Base-by-base conservation (phyloP, 768 basidiomycete genomes). In the Mycena belliarum region DNA sequence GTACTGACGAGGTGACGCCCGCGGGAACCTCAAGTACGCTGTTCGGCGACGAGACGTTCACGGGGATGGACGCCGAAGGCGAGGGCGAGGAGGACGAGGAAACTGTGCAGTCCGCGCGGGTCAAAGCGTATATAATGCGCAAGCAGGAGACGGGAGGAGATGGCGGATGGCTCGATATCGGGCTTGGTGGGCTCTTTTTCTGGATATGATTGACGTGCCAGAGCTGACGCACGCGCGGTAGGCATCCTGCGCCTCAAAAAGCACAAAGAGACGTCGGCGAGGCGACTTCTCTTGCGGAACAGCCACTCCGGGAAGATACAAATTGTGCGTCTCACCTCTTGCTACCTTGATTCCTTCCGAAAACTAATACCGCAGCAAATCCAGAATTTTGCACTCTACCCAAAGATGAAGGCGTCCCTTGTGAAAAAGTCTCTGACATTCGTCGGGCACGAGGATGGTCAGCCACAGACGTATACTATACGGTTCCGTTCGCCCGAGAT, bases 61-160 rank as follows among this genome's bases (percentile, higher is more conserved):
- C 72, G 66, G 57, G 68, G 65, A 46, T 59, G 57, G 68, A 61
- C 51, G 70, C 71, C 9, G 71, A 72, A 57, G 90, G 91, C 12
- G 86, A 86, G 65, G 91, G 91, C 26, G 91, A 93, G 72, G 88
- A 93, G 68, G 79, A 87, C 38, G 91, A 93, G 66, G 84, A 84
- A 57, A 91, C 88, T 4, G 72, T 73, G 26, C 78, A 88, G 68
- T 71, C 75, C 43, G 75, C 83, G 46, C 83, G 77, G 68, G 72
- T 82, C 46, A 91, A 88, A 69, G 84, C 85, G 24, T 90, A 76
- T 67, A 82, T 79, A 66, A 65, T 91, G 67, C 73, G 72, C 58
- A 85, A 82, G 70, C 70, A 74, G 16, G 73, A 76, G 14, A 81
- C 81, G 79, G 68, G 66, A 24, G 71, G 58, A 68, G 79, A 57